These are phyloP conservation scores for Debaryomyces udenii DNA, from an alignment of 1,139 yeast species.

Conservation along the genomic window DNA sequence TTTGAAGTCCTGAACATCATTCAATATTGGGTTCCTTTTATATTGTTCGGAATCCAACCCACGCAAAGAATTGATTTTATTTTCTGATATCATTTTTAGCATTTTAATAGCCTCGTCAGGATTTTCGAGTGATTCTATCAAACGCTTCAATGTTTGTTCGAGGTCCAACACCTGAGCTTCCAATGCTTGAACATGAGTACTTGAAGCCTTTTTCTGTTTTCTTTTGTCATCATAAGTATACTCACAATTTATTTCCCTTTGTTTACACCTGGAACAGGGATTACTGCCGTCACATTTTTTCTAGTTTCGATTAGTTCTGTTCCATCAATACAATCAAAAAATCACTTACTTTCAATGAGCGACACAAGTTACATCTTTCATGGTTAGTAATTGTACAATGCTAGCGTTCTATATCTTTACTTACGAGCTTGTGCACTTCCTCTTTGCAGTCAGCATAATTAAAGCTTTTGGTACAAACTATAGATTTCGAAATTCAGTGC, in stretches of 20 bases:
- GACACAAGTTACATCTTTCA: constrained; percentile 1
- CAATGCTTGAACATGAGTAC: constrained; percentile 13
- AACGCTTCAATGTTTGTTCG: constrained; percentile 9
- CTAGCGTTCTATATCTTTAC: background rate
- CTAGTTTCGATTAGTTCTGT: background rate
- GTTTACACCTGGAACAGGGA: constrained; percentile 13
- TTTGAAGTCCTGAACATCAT: constrained; percentile 10
- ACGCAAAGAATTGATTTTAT: background rate
- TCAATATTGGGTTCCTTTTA: background rate
- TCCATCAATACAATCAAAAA: background rate
- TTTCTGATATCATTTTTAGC: constrained; percentile 5
- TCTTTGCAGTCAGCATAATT: background rate
- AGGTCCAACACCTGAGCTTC: constrained; percentile 10
- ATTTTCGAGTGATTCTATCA: constrained; percentile 10
- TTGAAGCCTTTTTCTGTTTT: constrained; percentile 10
- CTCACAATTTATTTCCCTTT: constrained; percentile 11
- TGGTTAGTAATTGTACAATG: background rate
- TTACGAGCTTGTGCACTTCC: constrained; percentile 7
- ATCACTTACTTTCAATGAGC: constrained; percentile 4
- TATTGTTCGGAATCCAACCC: background rate
- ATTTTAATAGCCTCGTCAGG: constrained; percentile 6
- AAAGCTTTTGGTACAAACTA: too few relatives aligned
- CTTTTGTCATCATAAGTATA: constrained; percentile 14
- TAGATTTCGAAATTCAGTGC: too few relatives aligned
- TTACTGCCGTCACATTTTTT: constrained; percentile 15